A percentile compares a stretch with the other conserved stretches of the same genome.
Evolutionary conservation across 2,329 filamentous ascomycete genomes (phyloP).

Genomic region (Ceratocystiopsis minuta): DNA sequence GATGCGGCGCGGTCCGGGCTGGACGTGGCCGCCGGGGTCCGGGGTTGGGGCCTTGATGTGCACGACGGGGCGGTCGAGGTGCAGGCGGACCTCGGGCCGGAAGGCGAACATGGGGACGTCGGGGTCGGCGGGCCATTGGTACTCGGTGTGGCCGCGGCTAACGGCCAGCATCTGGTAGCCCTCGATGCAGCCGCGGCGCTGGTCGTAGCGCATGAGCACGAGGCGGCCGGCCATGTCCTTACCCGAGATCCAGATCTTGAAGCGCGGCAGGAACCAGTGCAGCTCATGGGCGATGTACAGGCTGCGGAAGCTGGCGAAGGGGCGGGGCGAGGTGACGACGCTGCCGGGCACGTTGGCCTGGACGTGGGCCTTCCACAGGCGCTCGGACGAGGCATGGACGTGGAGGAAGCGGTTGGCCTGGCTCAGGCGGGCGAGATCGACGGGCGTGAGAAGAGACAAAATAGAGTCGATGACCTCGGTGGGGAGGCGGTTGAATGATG

Average conservation of each 20-base stretch:
- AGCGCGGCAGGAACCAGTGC: constrained; percentile 65
- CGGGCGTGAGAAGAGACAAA: constrained; percentile 43
- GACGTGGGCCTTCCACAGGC: constrained; percentile 54
- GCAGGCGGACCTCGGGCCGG: constrained; percentile 48
- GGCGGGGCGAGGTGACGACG: constrained; percentile 34
- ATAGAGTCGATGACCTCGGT: constrained; percentile 60
- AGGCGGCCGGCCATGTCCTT: constrained; percentile 54
- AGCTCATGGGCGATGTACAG: constrained; percentile 60
- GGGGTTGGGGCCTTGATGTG: constrained; percentile 24
- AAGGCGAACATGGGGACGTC: constrained; percentile 57
- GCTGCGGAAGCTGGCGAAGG: constrained; percentile 43
- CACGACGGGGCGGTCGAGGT: constrained; percentile 56
- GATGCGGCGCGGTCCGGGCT: neutral
- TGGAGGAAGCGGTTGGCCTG: constrained; percentile 44
- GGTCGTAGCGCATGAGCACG: constrained; percentile 60
- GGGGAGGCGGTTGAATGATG: constrained; percentile 30
- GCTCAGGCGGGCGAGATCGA: constrained; percentile 43
- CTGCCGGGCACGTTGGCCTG: constrained; percentile 46
- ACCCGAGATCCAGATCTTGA: constrained; percentile 79
- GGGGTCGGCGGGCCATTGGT: constrained; percentile 41
- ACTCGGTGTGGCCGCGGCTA: constrained; percentile 31
- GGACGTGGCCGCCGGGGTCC: too few species aligned
- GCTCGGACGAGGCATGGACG: constrained; percentile 43
- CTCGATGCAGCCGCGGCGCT: constrained; percentile 56
- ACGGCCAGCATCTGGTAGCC: constrained; percentile 59